Percentiles rank a stretch among this genome's conserved stretches.
phyloP scores from a whole-genome alignment of 768 basidiomycete species.

The Xerocomus potaroensis region DNA sequence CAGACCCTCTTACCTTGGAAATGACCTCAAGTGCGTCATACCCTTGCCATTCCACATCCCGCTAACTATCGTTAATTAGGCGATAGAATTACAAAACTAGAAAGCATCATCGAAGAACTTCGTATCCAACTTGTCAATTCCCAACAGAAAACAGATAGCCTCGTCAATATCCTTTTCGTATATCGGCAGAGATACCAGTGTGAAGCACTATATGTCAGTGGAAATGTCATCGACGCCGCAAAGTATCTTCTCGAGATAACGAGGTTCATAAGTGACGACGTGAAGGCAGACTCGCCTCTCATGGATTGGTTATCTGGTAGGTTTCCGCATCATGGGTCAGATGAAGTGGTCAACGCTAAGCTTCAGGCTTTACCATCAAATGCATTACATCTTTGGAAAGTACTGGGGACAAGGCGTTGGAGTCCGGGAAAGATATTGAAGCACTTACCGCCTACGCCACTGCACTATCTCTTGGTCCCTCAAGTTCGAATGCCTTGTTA shows the following conservation, averaged over 20 bases:
- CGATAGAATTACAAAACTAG: not conserved
- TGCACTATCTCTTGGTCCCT: not conserved
- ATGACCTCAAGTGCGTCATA: not conserved
- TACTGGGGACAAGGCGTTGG: not conserved
- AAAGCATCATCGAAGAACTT: no score
- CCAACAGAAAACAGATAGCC: not conserved
- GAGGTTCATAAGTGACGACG: not conserved
- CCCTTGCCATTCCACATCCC: no score
- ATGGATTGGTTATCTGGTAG: slow-evolving; percentile 3
- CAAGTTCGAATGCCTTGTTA: not conserved
- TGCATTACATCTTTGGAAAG: not conserved
- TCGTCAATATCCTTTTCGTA: not conserved
- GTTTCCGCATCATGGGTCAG: no score
- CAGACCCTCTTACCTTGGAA: not conserved
- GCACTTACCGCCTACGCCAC: not conserved
- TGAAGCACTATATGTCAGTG: slow-evolving; percentile 3
- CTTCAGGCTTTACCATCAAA: not conserved
- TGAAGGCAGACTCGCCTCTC: not conserved
- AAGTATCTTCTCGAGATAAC: not conserved
- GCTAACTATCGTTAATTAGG: no score
- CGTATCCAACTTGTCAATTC: no score
- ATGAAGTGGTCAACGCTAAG: no score
- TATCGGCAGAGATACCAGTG: slow-evolving; percentile 1
- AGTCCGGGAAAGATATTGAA: not conserved
- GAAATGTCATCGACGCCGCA: slow-evolving; percentile 3